Evolutionary conservation across 108 stramenopile genomes (phyloP), one percentile per base, ranked within the genome.

Genomic region (Cyclotella baltica): DNA sequence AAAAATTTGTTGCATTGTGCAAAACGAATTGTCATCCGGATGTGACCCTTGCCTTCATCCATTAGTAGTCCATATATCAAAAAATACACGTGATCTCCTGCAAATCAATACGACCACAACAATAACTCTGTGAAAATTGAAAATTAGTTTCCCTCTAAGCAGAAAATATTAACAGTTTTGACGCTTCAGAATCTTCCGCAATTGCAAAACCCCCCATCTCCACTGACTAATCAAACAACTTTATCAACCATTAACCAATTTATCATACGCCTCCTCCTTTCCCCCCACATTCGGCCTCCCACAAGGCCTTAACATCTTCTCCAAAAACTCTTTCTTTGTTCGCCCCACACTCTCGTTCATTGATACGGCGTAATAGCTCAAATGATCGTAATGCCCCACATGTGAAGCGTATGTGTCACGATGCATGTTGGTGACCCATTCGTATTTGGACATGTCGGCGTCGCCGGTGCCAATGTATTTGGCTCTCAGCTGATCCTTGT

Each of bases 361-460:
- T n/a, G 98, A 98, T 9, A 98, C 98, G 16, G 98, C 96, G 62
- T 95, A 92, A 82, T 96, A 99, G 11, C 84, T 81, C 38, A 99
- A 67, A 84, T 98, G 93, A 87, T 99, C 99, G 83, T 91, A 87
- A 74, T 98, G 98, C 8, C 98, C 98, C 3, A 99, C 70, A 69
- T 97, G 94, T 50, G 90, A 90, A 6, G 98, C 98, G 22, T 96
- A 85, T 8, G 98, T 96, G 87, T 99, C 99, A 29, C 99, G 96
- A 80, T 99, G 98, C 88, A 97, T 96, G 83, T 99, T 99, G 9
- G 92, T 90, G 19, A 93, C 83, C 96, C 96, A 99, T 80, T 99
- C 98, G 76, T 92, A 88, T 83, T 96, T 96, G 76, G 87, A 88
- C 86, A 93, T 92, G 73, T 96, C 95, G 50, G 95, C 92, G 65